A percentile compares a stretch with the other conserved stretches of the same genome.
Conservation (phyloP, 2,329 filamentous ascomycete species). For the Balansia obtecta region DNA sequence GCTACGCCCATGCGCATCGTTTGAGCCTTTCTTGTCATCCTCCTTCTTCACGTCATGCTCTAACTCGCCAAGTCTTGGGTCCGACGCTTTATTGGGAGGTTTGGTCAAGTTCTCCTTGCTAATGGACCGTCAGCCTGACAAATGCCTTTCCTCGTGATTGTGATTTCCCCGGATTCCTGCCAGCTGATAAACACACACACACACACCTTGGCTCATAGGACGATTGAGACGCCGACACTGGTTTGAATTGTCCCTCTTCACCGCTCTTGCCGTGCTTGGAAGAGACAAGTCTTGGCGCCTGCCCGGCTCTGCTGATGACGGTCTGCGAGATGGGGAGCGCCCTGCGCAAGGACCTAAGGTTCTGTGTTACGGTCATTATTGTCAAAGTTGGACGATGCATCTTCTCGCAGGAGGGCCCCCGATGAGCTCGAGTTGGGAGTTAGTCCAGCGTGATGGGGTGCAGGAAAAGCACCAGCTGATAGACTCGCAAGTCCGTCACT, state of each 20-base stretch:
- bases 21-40: not conserved
- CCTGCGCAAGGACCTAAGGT: not conserved
- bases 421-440: not conserved
- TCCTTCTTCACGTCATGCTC: not conserved
- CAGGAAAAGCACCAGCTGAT: not conserved
- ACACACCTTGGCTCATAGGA: slow-evolving; percentile 1
- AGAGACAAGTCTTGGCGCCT: not conserved
- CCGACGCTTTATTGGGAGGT: not conserved
- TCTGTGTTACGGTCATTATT: not conserved
- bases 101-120: slow-evolving; percentile 1
- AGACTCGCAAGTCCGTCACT: not conserved
- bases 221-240: slow-evolving; percentile 1
- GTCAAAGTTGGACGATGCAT: not conserved
- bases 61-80: not conserved
- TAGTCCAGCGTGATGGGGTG: not conserved
- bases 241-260: slow-evolving; percentile 1
- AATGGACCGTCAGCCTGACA: not conserved
- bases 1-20: not conserved
- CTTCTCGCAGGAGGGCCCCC: not conserved
- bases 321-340: not conserved
- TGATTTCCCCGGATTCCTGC: not conserved
- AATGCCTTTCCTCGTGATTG: not conserved
- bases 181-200: not conserved
- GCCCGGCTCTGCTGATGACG: not conserved
- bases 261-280: not conserved